These are phyloP conservation scores for Mimosa bimucronata DNA, from an alignment of 306 rosid species.

Conservation along the genomic window DNA sequence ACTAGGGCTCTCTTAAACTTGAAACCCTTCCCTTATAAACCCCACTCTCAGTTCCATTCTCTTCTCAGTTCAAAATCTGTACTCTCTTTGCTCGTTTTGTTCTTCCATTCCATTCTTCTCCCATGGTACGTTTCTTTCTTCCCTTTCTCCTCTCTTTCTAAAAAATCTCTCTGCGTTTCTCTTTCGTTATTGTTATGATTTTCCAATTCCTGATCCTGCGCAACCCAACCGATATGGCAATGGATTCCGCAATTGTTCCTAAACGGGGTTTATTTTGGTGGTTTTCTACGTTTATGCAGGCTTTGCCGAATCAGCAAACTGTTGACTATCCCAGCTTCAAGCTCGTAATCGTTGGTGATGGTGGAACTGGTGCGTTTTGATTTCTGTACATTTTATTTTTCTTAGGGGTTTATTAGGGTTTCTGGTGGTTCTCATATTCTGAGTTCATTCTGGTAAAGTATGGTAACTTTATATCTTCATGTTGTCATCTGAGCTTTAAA, in stretches of 20 bases:
- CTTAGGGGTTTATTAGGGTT: neutral
- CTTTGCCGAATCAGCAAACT: slow-evolving; percentile 79
- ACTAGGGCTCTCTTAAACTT: slow-evolving; percentile 35
- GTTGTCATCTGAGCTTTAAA: neutral
- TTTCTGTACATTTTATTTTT: neutral
- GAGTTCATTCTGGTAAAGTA: neutral
- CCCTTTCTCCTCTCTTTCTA: too few relatives aligned
- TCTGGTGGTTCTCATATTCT: neutral
- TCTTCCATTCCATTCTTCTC: neutral
- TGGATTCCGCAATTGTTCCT: neutral
- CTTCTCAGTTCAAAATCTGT: neutral
- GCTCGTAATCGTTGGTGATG: slow-evolving; percentile 87
- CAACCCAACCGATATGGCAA: neutral
- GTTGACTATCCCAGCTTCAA: slow-evolving; percentile 84
- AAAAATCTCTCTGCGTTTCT: neutral
- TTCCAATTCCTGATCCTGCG: neutral
- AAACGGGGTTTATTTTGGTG: neutral
- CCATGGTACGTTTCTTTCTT: slow-evolving; percentile 11
- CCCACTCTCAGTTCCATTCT: neutral
- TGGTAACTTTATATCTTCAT: neutral
- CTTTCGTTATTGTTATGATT: neutral
- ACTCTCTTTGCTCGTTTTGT: rapidly evolving
- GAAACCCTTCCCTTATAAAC: slow-evolving; percentile 28
- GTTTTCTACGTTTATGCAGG: slow-evolving; percentile 38
- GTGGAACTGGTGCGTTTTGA: slow-evolving; percentile 65